Conservation (phyloP, 352 stramenopile species). For the Chrysophaeum taylorii region DNA sequence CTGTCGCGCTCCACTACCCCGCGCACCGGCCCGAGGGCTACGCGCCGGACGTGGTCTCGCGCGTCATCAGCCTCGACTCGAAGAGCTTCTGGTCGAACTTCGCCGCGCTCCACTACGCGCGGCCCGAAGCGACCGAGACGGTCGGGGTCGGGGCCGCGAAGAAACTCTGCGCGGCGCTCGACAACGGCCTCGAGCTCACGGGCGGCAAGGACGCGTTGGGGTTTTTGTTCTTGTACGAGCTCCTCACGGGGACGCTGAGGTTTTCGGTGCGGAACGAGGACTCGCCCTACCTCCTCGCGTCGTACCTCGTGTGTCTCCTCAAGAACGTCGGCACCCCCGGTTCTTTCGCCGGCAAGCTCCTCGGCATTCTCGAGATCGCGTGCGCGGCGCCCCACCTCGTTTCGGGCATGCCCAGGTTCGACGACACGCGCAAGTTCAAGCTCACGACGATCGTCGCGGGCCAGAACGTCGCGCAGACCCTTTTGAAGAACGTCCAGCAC, state of each 20-base stretch:
- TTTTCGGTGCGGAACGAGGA: constrained; percentile 65
- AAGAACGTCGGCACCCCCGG: too few species aligned
- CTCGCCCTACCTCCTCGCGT: constrained; percentile 19
- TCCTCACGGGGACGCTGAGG: constrained; percentile 59
- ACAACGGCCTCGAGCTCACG: constrained; percentile 50
- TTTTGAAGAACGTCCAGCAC: constrained; percentile 49
- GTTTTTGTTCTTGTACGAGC: constrained; percentile 69
- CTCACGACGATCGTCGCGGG: constrained; percentile 67
- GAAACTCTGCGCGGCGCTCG: constrained; percentile 28
- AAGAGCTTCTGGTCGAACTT: constrained; percentile 7
- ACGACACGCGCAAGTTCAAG: constrained; percentile 60
- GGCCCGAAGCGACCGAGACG: constrained; percentile 2
- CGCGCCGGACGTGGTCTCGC: neutral
- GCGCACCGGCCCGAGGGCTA: neutral
- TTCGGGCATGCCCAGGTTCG: constrained; percentile 63
- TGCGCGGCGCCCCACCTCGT: constrained; percentile 9
- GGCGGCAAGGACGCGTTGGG: constrained; percentile 46
- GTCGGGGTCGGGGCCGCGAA: neutral
- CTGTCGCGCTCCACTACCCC: neutral
- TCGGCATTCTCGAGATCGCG: neutral
- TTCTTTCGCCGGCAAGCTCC: constrained; percentile 20
- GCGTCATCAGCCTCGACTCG: neutral
- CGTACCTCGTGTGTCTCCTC: constrained; percentile 18
- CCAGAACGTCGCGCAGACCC: constrained; percentile 56
- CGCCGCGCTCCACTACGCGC: neutral